Conservation (phyloP, 768 basidiomycete species). For the Grammothele lineata region DNA sequence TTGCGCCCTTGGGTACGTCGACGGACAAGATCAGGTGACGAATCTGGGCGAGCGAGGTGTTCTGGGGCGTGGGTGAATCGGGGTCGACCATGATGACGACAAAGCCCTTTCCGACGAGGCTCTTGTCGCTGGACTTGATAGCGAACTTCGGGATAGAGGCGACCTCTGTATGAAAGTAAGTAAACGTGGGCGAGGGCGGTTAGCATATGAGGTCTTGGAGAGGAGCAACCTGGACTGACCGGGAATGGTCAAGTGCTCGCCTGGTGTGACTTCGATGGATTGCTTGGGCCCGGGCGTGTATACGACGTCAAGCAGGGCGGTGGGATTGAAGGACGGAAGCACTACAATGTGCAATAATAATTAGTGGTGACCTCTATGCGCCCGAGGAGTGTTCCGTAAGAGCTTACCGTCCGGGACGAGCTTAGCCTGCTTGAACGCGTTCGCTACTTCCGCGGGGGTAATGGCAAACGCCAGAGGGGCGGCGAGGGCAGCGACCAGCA, state of each 20-base stretch:
- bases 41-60: constrained; percentile 20
- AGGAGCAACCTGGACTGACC: too few relatives aligned
- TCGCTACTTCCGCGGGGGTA: too few relatives aligned
- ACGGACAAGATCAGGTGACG: constrained; percentile 14
- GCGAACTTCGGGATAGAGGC: not conserved
- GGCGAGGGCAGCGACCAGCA: too few relatives aligned
- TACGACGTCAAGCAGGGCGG: not conserved
- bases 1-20: not conserved
- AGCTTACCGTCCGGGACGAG: too few relatives aligned
- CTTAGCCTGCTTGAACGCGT: too few relatives aligned
- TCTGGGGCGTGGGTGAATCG: constrained; percentile 27
- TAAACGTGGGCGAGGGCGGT: too few relatives aligned
- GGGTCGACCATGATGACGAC: constrained; percentile 27
- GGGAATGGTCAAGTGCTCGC: not conserved
- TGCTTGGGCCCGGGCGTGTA: not conserved
- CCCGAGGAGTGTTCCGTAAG: too few relatives aligned
- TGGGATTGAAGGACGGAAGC: not conserved
- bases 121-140: not conserved
- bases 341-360: too few relatives aligned
- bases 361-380: too few relatives aligned
- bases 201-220: too few relatives aligned
- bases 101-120: constrained; percentile 11
- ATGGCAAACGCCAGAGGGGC: too few relatives aligned
- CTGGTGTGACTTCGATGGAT: not conserved
- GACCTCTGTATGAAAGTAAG: too few relatives aligned